Base-by-base conservation (phyloP, 192 early-diverging fungal species). In the Linnemannia elongata region DNA sequence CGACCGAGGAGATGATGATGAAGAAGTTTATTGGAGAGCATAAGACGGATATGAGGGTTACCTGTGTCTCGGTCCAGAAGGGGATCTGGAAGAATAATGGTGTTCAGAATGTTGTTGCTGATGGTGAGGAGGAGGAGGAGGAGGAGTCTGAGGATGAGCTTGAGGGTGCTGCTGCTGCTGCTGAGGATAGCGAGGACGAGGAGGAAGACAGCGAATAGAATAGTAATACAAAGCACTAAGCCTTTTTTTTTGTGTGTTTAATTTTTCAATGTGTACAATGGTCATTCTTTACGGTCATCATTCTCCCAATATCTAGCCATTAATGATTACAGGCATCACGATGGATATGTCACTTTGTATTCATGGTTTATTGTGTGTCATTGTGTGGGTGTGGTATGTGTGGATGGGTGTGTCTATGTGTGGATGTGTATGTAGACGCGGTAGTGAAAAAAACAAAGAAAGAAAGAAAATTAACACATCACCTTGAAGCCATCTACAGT, bases 41-140 rank as follows among this genome's bases (percentile, higher is more conserved):
- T 72, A 87, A 87, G 75, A 87, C 80, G 15, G 85, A 87, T 75
- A 87, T 87, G 85, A 69, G 85, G 30, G 85, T 87, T 1, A 87
- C 85, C 6, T 78, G 85, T 36, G 35, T 87, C 12, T 68, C 85
- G 4, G 52, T 75, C 41, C 85, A 87, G 76, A 81, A 78, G 68
- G 85, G 85, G 35, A 81, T 81, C 63, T 87, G 85, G 85, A 87
- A 87, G 85, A 87, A 87, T 30, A 49, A 71, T 47, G 63, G 63
- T 39, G 75, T 73, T 17, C 75, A 66, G 60, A 57, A 4, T 33
- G 24, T 41, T 36, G 76, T n/a, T 30, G 44, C 52, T n/a, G 72
- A 49, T 30, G 69, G 33, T 22, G 73, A 73, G 1, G 79, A 87
- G 6, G 70, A 80, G 13, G 74, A 81, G 2, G 84, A 75, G 1